These are phyloP conservation scores for Podospora comata DNA, from an alignment of 495 filamentous ascomycete genomes.

Conservation along the genomic window DNA sequence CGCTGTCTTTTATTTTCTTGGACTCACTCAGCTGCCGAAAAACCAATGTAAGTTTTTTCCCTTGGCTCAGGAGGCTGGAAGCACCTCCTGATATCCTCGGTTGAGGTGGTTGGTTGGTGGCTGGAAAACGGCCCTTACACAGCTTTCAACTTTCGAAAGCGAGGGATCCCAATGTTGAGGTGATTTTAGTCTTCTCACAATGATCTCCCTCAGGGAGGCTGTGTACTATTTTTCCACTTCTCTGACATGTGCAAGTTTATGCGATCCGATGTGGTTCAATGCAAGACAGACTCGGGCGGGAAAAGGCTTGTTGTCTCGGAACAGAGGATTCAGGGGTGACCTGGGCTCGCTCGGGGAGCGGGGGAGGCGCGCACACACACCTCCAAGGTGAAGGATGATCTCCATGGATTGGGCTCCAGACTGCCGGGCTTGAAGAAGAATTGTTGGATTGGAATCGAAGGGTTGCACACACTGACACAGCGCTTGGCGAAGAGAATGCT, in stretches of 20 bases:
- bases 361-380: background rate
- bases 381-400: background rate
- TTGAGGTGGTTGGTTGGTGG: background rate
- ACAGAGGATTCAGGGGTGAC: background rate
- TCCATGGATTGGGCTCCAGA: background rate
- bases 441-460: too few species aligned
- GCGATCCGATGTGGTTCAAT: background rate
- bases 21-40: background rate
- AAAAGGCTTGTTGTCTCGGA: background rate
- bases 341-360: background rate
- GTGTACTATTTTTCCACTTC: background rate
- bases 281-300: background rate
- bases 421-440: background rate
- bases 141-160: background rate
- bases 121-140: background rate
- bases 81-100: background rate
- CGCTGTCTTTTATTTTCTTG: too few species aligned
- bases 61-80: background rate
- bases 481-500: background rate
- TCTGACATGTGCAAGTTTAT: background rate
- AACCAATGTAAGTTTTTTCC: background rate
- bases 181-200: background rate
- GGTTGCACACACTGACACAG: background rate
- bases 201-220: background rate
- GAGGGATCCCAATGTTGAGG: background rate